A percentile compares a stretch with the other conserved stretches of the same genome.
phyloP scores from a whole-genome alignment of 345 rosid genomes.

The Lepidium sativum region DNA sequence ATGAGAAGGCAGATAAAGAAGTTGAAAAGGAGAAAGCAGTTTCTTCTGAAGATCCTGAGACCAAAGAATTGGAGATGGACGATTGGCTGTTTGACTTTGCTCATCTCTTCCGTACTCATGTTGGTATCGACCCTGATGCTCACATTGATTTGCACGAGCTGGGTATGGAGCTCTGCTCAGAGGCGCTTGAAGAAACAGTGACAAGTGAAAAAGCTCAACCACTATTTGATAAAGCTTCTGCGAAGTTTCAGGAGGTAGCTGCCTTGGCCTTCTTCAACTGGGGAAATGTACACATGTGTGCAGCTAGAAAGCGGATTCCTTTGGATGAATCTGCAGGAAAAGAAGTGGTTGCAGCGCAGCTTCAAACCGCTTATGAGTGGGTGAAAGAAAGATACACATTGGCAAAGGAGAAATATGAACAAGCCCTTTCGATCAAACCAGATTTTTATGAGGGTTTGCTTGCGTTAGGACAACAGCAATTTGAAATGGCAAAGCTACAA shows the following conservation, averaged over 20 bases:
- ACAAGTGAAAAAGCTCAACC: conserved; percentile 85
- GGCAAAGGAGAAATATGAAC: conserved; percentile 71
- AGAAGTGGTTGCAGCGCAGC: conserved; percentile 56
- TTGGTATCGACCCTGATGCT: conserved; percentile 94
- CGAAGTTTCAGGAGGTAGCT: conserved; percentile 96
- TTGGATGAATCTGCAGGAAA: conserved; percentile 78
- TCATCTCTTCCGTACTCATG: conserved; percentile 81
- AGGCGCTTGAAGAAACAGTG: conserved; percentile 93
- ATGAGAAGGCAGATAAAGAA: conserved; percentile 40
- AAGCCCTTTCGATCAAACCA: conserved; percentile 75
- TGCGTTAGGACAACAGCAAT: conserved; percentile 91
- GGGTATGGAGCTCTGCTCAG: conserved; percentile 98
- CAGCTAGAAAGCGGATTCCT: conserved; percentile 93
- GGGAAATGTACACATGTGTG: conserved; percentile 99
- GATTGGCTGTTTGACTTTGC: conserved; percentile 98
- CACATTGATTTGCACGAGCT: conserved; percentile 91
- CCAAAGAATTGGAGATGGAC: conserved; percentile 89
- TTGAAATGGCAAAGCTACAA: conserved; percentile 97
- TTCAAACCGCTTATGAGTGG: conserved; percentile 87
- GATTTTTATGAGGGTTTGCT: conserved; percentile 95
- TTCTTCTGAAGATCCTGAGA: conserved; percentile 59
- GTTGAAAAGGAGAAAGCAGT: conserved; percentile 33
- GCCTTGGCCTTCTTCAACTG: conserved; percentile 95
- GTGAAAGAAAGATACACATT: conserved; percentile 79
- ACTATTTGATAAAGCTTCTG: conserved; percentile 85